Evolutionary conservation across 371 early-diverging fungal genomes (phyloP), one percentile per base, ranked within the genome.

Genomic region (Saksenaea oblongispora): DNA sequence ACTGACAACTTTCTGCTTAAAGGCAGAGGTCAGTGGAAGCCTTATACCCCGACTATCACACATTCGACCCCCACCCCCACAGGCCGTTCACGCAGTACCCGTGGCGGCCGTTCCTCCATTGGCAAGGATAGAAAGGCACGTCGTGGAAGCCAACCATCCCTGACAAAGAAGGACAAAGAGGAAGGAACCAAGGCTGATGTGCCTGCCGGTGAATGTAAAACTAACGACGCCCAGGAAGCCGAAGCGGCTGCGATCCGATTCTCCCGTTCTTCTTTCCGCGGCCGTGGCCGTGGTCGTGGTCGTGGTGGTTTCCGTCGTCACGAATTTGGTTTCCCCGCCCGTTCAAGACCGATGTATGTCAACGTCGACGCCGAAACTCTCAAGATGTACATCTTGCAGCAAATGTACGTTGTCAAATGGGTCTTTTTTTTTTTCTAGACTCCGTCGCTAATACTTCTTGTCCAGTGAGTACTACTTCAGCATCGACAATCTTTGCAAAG

Each of bases 401-500:
- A 87, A 74, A 75, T 87, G 87, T 86, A 78, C 73, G 76, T 63
- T 27, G 7, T 42, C 13, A 11, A 61, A 26, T 14, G 24, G 13
- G 24, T 42, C 17, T 44, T 11, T 39, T 14, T 14, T n/a, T n/a
- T n/a, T n/a, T n/a, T n/a, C n/a, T n/a, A n/a, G n/a, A n/a, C n/a
- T 34, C 14, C 3, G 35, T 34, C 13, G 34, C 11, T 53, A 39
- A 42, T 56, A 58, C 14, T 54, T 58, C 18, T 22, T 53, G 31
- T 55, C 9, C 63, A 87, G 87, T 74, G 94, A 93, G 64, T 92
- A 93, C 76, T 98, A 98, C 82, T 97, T 97, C 65, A 95, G 95
- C 63, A 87, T 94, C 54, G 97, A 96, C 58, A 98, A 98, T 72
- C 77, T 98, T 53, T 93, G 94, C 87, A 91, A 91, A 61, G 98